Base-by-base conservation (phyloP, 352 stramenopile species). In the Phytophthora megakarya region DNA sequence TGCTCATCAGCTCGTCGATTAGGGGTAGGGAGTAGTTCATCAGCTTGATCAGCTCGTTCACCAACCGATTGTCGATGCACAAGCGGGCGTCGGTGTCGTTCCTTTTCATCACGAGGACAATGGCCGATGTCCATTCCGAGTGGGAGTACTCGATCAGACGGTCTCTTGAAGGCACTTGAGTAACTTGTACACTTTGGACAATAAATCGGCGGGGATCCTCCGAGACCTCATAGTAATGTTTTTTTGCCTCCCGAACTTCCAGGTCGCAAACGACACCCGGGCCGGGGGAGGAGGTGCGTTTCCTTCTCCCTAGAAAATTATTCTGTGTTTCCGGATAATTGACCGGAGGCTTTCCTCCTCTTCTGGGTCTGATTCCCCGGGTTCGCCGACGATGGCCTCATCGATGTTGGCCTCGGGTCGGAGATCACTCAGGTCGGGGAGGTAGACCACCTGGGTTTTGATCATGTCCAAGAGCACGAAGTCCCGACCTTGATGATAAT, bases 181-280 rank as follows among this genome's bases (percentile, higher is more conserved):
- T 1, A 70, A 7, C n/a, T 66, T 48, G 16, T 57, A 66, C 5
- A 61, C 52, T 5, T 70, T 64, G 16, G 35, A 12, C 7, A 65
- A 9, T 0, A 55, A 5, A 55, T 39, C 4, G 22, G 28, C 0
- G 25, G 39, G n/a, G n/a, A n/a, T n/a, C n/a, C n/a, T n/a, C n/a
- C n/a, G n/a, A n/a, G n/a, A n/a, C n/a, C n/a, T n/a, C 42, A 67
- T 48, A 1, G 42, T 37, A 1, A 71, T 26, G 1, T 47, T 32
- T 8, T 60, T 59, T 1, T 45, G n/a, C 28, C 13, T 60, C 39
- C 12, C 48, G 39, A 0, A 70, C 54, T 5, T 65, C 63, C 7
- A 71, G 22, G 26, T 71, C 55, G 13, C 63, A 66, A 1, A 58
- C 40, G 1, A 71, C 55, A 0, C 63, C 21, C 60, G 19, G 44